Conservation (phyloP, 208 protist genomes). For the Endotrypanum monterogeii region DNA sequence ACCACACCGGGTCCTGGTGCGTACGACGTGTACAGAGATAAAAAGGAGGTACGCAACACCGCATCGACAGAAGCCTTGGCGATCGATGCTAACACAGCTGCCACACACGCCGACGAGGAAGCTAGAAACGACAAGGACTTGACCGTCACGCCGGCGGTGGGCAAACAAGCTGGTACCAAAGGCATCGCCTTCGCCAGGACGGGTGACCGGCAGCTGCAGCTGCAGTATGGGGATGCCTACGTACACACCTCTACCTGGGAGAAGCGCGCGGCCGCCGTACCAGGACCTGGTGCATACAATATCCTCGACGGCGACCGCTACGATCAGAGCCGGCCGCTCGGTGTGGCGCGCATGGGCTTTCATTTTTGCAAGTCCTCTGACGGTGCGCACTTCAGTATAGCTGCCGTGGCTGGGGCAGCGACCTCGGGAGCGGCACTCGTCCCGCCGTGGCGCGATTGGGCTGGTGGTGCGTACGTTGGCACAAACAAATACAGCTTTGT, state of each 20-base stretch:
- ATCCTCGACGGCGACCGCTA: conserved; percentile 23
- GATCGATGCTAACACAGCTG: not conserved
- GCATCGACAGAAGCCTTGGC: not conserved
- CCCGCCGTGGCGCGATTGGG: conserved; percentile 33
- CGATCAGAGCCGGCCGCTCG: conserved; percentile 17
- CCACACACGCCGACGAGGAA: conserved; percentile 1
- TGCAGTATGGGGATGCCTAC: conserved; percentile 18
- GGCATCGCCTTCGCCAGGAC: conserved; percentile 29
- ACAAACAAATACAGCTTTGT: conserved; percentile 24
- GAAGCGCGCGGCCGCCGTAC: conserved; percentile 22
- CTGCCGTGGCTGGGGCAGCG: not conserved
- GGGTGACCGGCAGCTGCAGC: conserved; percentile 26
- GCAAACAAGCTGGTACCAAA: not conserved
- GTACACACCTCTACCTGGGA: conserved; percentile 24
- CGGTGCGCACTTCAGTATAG: conserved; percentile 19
- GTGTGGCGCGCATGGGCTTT: conserved; percentile 17
- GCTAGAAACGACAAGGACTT: not conserved
- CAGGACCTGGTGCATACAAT: conserved; percentile 42
- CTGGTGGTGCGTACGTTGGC: conserved; percentile 30
- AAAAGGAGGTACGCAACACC: conserved; percentile 10
- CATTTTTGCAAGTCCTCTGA: conserved; percentile 24
- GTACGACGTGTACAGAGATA: conserved; percentile 16
- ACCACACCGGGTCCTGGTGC: conserved; percentile 28
- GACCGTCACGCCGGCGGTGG: not conserved
- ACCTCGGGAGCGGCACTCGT: conserved; percentile 2